phyloP scores from a whole-genome alignment of 202 grass and related monocot species.

The Elaeis oleifera region DNA sequence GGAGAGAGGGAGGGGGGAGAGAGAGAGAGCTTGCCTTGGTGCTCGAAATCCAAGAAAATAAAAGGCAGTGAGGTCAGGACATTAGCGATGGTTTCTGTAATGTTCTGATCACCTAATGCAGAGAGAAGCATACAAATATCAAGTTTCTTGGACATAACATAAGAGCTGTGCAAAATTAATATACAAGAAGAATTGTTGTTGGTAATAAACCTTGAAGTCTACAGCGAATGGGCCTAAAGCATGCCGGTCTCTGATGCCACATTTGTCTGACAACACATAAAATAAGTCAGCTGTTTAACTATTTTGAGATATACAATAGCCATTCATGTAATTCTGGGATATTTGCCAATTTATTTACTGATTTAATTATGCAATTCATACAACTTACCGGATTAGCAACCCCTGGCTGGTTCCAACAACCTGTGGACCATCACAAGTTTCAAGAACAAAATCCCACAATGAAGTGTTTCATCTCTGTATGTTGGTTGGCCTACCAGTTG shows the following conservation, averaged over 20 bases:
- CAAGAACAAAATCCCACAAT: constrained; percentile 25
- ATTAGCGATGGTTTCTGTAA: not conserved
- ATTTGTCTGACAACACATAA: constrained; percentile 41
- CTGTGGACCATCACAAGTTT: constrained; percentile 18
- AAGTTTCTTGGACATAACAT: not conserved
- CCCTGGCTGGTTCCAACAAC: constrained; percentile 28
- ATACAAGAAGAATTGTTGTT: not conserved
- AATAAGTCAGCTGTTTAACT: constrained; percentile 1
- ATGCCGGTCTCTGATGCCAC: constrained; percentile 72
- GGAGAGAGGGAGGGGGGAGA: too few species aligned
- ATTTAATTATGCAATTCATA: not conserved
- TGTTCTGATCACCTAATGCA: constrained; percentile 7
- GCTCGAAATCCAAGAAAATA: too few species aligned
- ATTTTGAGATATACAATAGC: not conserved
- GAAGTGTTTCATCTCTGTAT: constrained; percentile 32
- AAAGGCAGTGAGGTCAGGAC: too few species aligned
- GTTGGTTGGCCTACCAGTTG: constrained; percentile 30
- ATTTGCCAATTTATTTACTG: too few species aligned
- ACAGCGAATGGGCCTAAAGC: constrained; percentile 71
- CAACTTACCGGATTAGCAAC: constrained; percentile 47
- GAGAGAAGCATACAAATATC: not conserved
- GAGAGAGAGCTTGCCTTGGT: too few species aligned
- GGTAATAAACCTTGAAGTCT: constrained; percentile 57
- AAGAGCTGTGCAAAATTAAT: not conserved
- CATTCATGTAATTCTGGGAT: too few species aligned